Percentiles rank a stretch among this genome's conserved stretches.
phyloP scores from a whole-genome alignment of 495 filamentous ascomycete species.

The Arthonia radiata region DNA sequence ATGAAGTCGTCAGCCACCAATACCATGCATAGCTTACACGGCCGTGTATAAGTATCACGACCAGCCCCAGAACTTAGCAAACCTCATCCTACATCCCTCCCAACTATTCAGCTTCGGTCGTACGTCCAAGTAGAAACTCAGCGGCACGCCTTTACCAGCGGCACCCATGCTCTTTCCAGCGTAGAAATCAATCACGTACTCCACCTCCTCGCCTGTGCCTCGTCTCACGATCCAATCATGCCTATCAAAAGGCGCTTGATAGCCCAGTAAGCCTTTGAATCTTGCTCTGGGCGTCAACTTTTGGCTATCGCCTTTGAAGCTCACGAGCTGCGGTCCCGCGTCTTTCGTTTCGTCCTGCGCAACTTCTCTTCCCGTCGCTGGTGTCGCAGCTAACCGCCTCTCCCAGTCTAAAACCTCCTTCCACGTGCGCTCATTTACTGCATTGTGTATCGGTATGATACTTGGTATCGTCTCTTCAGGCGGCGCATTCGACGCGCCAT shows the following conservation, averaged over 20 bases:
- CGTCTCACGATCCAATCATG: conserved; percentile 95
- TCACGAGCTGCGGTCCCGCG: conserved; percentile 64
- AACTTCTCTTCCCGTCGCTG: too few relatives aligned
- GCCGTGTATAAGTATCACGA: too few relatives aligned
- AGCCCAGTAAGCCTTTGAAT: conserved; percentile 58
- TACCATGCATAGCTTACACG: too few relatives aligned
- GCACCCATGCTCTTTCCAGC: conserved; percentile 35
- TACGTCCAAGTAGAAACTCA: conserved; percentile 89
- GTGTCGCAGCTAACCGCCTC: conserved; percentile 30
- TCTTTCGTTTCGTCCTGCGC: conserved; percentile 12
- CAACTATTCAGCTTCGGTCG: conserved; percentile 79
- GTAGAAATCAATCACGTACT: conserved; percentile 98
- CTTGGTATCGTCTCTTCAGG: conserved; percentile 17
- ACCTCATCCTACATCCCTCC: conserved; percentile 76
- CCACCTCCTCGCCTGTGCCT: conserved; percentile 53
- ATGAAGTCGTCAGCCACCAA: too few relatives aligned
- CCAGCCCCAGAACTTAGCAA: conserved; percentile 31
- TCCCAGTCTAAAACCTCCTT: conserved; percentile 43
- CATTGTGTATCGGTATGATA: conserved; percentile 94
- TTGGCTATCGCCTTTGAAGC: conserved; percentile 45
- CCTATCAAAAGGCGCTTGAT: conserved; percentile 76
- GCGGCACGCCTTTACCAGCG: conserved; percentile 16
- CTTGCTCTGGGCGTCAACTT: conserved; percentile 56
- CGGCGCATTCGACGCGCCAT: conserved; percentile 4
- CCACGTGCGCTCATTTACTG: conserved; percentile 34